Evolutionary conservation across 352 stramenopile genomes (phyloP).

Genomic region (Phytophthora cryptogea): DNA sequence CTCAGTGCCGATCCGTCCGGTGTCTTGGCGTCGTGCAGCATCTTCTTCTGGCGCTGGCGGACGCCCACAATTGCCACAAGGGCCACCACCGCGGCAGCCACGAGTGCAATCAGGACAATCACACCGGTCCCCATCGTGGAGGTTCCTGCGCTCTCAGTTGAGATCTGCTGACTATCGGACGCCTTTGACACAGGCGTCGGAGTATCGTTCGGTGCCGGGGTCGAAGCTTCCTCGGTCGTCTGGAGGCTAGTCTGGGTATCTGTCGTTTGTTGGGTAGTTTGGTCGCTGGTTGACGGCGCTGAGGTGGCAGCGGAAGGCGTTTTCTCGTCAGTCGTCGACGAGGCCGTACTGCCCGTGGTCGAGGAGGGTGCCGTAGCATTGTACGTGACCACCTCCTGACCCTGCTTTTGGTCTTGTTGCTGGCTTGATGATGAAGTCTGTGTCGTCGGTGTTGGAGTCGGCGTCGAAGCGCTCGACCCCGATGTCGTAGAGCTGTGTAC

Average conservation of each 20-base stretch:
- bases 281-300: conserved; percentile 7
- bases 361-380: conserved; percentile 15
- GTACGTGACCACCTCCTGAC: conserved; percentile 9
- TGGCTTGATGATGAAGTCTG: conserved; percentile 10
- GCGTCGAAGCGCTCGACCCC: conserved; percentile 13
- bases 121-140: conserved; percentile 27
- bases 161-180: conserved; percentile 23
- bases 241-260: conserved; percentile 13
- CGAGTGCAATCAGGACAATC: conserved; percentile 44
- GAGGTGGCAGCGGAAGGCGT: conserved; percentile 14
- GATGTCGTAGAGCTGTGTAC: conserved; percentile 21
- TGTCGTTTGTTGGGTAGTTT: conserved; percentile 17
- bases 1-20: conserved; percentile 40
- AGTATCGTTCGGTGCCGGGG: conserved; percentile 2
- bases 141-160: conserved; percentile 35
- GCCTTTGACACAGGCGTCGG: conserved; percentile 19
- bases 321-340: too few species aligned
- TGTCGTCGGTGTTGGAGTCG: too few species aligned
- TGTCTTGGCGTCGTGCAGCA: conserved; percentile 47
- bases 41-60: conserved; percentile 48
- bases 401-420: conserved; percentile 8
- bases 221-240: conserved; percentile 2
- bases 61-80: conserved; percentile 46
- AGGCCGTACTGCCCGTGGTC: conserved; percentile 1
- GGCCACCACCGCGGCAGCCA: conserved; percentile 45